A percentile compares a stretch with the other conserved stretches of the same genome.
phyloP scores from a whole-genome alignment of 129 eudicot genomes.

The Erigeron canadensis region DNA sequence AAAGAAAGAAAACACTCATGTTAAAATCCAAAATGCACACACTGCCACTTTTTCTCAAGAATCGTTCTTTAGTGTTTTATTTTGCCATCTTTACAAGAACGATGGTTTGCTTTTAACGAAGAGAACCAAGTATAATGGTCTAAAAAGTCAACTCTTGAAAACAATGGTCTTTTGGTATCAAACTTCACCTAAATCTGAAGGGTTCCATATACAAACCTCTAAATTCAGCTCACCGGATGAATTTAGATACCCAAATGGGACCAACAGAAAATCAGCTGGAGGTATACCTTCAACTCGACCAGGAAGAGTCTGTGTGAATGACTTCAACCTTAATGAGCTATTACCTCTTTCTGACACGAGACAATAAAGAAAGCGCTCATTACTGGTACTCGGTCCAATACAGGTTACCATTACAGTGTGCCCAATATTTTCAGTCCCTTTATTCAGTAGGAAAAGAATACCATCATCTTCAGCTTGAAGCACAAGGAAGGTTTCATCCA shows the following conservation, averaged over 20 bases:
- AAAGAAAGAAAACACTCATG: not conserved
- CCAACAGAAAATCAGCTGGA: constrained; percentile 59
- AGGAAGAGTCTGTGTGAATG: constrained; percentile 55
- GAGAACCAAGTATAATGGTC: constrained; percentile 9
- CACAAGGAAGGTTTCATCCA: constrained; percentile 60
- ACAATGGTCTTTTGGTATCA: constrained; percentile 33
- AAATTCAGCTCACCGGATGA: constrained; percentile 58
- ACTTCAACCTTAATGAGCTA: constrained; percentile 60
- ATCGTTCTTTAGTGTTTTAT: not conserved
- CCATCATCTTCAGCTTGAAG: constrained; percentile 84
- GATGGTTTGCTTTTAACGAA: constrained; percentile 20
- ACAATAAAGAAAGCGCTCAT: constrained; percentile 56
- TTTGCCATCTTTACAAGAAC: constrained; percentile 18
- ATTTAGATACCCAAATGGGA: constrained; percentile 52
- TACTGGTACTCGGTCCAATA: constrained; percentile 50
- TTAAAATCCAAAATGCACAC: not conserved
- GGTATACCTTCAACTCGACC: constrained; percentile 66
- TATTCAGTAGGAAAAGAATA: constrained; percentile 56
- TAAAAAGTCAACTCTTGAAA: constrained; percentile 13
- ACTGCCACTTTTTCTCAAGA: too few relatives aligned
- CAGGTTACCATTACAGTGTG: constrained; percentile 62
- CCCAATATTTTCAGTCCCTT: constrained; percentile 69
- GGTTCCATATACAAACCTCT: constrained; percentile 73
- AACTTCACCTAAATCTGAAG: constrained; percentile 47
- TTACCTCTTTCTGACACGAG: constrained; percentile 66